Conservation (phyloP, 2,329 filamentous ascomycete genomes). For the Paecilomyces fulvus region DNA sequence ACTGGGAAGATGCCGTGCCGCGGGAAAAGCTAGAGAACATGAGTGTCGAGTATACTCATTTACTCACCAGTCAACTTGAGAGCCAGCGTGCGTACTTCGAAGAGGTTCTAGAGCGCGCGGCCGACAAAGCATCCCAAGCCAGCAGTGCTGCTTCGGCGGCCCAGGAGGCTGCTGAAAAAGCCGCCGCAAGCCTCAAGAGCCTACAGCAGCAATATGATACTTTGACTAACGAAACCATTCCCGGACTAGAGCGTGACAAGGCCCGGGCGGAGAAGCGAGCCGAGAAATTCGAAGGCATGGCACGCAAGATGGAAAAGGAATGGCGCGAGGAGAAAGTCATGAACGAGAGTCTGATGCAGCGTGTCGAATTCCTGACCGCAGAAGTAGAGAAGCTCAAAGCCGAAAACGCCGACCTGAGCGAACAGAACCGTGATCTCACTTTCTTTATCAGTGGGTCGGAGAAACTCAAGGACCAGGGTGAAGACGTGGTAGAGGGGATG, state of each 20-base stretch:
- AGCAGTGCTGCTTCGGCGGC: conserved; percentile 42
- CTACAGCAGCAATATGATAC: conserved; percentile 49
- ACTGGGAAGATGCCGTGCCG: conserved; percentile 39
- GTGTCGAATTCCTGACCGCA: conserved; percentile 59
- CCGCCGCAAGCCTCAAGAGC: conserved; percentile 46
- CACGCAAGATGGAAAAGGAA: conserved; percentile 64
- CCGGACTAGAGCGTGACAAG: conserved; percentile 63
- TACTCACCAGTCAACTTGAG: conserved; percentile 87
- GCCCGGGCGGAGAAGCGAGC: conserved; percentile 60
- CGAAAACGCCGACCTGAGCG: conserved; percentile 64
- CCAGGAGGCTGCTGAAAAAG: conserved; percentile 59
- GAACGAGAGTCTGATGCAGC: conserved; percentile 67
- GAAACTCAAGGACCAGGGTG: conserved; percentile 62
- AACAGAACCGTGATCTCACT: conserved; percentile 77
- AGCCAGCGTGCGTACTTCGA: conserved; percentile 91
- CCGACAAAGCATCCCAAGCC: conserved; percentile 77
- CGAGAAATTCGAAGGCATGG: conserved; percentile 64
- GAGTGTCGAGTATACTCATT: conserved; percentile 86
- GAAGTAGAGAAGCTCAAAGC: conserved; percentile 49
- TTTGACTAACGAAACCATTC: conserved; percentile 51
- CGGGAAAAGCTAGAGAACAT: conserved; percentile 65
- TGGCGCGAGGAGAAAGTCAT: conserved; percentile 82
- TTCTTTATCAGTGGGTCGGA: conserved; percentile 83
- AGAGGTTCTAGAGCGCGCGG: conserved; percentile 79
- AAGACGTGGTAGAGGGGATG: conserved; percentile 67